phyloP scores from a whole-genome alignment of 2,329 filamentous ascomycete genomes.

The Fusarium austroafricanum region DNA sequence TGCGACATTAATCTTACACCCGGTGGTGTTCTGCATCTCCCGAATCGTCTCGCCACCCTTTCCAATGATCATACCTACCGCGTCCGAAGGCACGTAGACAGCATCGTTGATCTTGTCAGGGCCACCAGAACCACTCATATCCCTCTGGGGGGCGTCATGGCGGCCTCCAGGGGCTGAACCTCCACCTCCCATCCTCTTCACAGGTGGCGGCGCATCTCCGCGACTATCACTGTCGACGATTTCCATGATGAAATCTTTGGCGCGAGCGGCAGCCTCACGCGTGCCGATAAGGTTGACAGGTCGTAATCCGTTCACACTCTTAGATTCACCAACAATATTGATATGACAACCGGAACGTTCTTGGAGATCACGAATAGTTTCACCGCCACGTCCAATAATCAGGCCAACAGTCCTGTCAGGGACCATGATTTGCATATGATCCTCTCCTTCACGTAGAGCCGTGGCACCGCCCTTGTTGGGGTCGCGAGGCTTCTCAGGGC shows the following conservation, averaged over 20 bases:
- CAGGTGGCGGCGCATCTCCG: slow-evolving; percentile 57
- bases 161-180: slow-evolving; percentile 43
- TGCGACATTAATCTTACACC: slow-evolving; percentile 95
- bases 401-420: slow-evolving; percentile 92
- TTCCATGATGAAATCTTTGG: slow-evolving; percentile 90
- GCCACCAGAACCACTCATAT: slow-evolving; percentile 55
- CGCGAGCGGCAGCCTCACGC: slow-evolving; percentile 76
- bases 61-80: slow-evolving; percentile 96
- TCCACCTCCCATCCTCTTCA: slow-evolving; percentile 42
- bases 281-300: slow-evolving; percentile 92
- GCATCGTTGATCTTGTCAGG: slow-evolving; percentile 82
- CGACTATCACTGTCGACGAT: slow-evolving; percentile 92
- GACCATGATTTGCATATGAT: slow-evolving; percentile 93
- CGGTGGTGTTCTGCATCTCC: slow-evolving; percentile 87
- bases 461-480: slow-evolving; percentile 53
- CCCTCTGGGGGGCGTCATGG: slow-evolving; percentile 49
- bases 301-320: slow-evolving; percentile 89
- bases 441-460: slow-evolving; percentile 80
- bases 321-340: slow-evolving; percentile 93
- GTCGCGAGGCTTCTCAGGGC: slow-evolving; percentile 57
- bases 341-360: slow-evolving; percentile 94
- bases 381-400: slow-evolving; percentile 92
- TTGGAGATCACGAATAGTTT: slow-evolving; percentile 92
- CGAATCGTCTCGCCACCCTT: slow-evolving; percentile 95
- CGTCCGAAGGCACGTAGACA: slow-evolving; percentile 88